Conservation (phyloP, 2,329 filamentous ascomycete species). For the Sclerotinia trifoliorum region DNA sequence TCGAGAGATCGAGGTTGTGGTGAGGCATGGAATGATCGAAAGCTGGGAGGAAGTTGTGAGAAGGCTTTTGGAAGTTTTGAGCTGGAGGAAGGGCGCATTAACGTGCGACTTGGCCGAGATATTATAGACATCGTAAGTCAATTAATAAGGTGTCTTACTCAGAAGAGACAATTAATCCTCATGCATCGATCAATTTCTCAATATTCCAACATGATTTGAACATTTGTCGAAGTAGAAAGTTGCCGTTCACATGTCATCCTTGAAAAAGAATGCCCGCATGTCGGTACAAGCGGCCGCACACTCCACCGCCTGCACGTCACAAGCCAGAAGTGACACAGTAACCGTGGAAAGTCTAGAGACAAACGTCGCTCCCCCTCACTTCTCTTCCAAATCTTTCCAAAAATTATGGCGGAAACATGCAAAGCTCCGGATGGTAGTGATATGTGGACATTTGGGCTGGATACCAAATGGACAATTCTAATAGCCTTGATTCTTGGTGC, state of each 20-base stretch:
- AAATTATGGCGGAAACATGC: constrained; percentile 38
- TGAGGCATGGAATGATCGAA: constrained; percentile 52
- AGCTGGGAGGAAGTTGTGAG: constrained; percentile 32
- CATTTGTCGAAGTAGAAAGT: neutral
- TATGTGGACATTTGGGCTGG: constrained; percentile 39
- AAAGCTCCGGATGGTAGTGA: constrained; percentile 35
- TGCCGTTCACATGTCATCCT: constrained; percentile 17
- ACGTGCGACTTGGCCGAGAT: constrained; percentile 5
- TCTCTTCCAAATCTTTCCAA: neutral
- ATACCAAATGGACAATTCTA: constrained; percentile 35
- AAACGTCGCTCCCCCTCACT: constrained; percentile 6
- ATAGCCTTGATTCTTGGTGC: constrained; percentile 38
- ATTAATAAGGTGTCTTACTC: neutral
- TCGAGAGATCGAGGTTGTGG: constrained; percentile 45
- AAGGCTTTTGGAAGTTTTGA: constrained; percentile 19
- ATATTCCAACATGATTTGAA: neutral
- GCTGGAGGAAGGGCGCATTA: neutral
- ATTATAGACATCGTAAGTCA: constrained; percentile 20
- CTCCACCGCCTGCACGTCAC: constrained; percentile 19
- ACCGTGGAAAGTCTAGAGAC: constrained; percentile 12
- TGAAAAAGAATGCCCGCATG: constrained; percentile 8
- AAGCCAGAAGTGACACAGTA: constrained; percentile 24
- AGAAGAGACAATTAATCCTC: neutral
- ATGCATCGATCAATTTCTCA: neutral
- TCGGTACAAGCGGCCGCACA: constrained; percentile 18